phyloP scores from a whole-genome alignment of 129 eudicot genomes.

The Cynara cardunculus region DNA sequence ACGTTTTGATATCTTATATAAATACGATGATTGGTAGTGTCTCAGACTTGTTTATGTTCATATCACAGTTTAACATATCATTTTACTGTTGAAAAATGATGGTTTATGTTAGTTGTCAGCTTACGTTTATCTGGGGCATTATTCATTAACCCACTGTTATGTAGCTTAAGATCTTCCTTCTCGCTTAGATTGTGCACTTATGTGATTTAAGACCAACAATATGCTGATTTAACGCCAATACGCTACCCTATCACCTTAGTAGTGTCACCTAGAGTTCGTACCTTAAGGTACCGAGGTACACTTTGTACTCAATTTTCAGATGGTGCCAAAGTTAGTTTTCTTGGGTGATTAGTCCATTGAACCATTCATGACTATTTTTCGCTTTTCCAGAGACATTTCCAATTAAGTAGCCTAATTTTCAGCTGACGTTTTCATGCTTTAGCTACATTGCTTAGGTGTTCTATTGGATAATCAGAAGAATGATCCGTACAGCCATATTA shows the following conservation, averaged over 20 bases:
- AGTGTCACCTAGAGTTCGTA: neutral
- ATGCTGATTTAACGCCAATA: neutral
- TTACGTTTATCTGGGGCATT: neutral
- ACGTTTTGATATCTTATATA: neutral
- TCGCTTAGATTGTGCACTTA: conserved; percentile 1
- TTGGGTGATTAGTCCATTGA: neutral
- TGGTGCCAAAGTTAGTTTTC: neutral
- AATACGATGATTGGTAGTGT: neutral
- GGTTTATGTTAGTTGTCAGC: neutral
- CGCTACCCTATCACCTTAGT: neutral
- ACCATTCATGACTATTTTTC: conserved; percentile 3
- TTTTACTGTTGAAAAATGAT: neutral
- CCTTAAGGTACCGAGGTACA: neutral
- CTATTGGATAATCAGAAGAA: conserved; percentile 64
- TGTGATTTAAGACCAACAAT: conserved; percentile 8
- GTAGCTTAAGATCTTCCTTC: neutral
- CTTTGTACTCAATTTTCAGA: neutral
- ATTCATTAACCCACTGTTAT: neutral
- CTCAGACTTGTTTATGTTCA: neutral
- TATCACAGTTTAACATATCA: neutral
- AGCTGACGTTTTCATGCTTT: conserved; percentile 20
- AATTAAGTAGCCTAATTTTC: conserved; percentile 9
- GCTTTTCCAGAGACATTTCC: conserved; percentile 1
- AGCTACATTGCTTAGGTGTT: conserved; percentile 93
- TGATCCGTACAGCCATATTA: conserved; percentile 44